Conservation (phyloP, 2,329 filamentous ascomycete genomes). For the Cladophialophora yegresii region DNA sequence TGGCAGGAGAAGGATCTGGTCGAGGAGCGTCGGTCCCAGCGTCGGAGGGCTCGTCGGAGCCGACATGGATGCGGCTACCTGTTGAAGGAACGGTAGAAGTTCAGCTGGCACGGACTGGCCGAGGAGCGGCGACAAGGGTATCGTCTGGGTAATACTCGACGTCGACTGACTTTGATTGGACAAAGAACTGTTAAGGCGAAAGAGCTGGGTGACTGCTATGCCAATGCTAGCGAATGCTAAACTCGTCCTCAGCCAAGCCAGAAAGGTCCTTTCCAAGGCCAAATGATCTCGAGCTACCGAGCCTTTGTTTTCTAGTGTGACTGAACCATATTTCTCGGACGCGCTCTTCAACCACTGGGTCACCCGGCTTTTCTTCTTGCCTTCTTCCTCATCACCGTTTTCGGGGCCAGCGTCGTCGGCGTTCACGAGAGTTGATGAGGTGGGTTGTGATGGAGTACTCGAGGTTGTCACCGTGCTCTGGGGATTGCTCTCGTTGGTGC, state of each 20-base stretch:
- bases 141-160: conserved; percentile 12
- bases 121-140: conserved; percentile 34
- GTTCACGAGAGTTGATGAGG: conserved; percentile 7
- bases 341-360: conserved; percentile 51
- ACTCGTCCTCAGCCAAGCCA: conserved; percentile 67
- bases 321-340: conserved; percentile 61
- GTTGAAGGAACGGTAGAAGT: conserved; percentile 36
- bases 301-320: conserved; percentile 67
- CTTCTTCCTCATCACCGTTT: conserved; percentile 9
- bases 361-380: conserved; percentile 27
- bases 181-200: conserved; percentile 61
- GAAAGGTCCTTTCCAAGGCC: conserved; percentile 66
- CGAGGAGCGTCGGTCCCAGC: conserved; percentile 33
- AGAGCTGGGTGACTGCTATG: conserved; percentile 66
- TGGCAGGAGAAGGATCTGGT: conserved; percentile 34
- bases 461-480: background rate
- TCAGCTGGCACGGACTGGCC: conserved; percentile 34
- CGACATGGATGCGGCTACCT: conserved; percentile 23
- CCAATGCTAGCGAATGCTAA: conserved; percentile 67
- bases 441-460: background rate
- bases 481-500: conserved; percentile 18
- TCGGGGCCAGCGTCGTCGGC: conserved; percentile 1
- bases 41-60: conserved; percentile 10
- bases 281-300: conserved; percentile 67
- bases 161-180: conserved; percentile 15